Percentiles rank a stretch among this genome's conserved stretches.
phyloP scores from a whole-genome alignment of 768 basidiomycete species.

The Kwoniella pini region DNA sequence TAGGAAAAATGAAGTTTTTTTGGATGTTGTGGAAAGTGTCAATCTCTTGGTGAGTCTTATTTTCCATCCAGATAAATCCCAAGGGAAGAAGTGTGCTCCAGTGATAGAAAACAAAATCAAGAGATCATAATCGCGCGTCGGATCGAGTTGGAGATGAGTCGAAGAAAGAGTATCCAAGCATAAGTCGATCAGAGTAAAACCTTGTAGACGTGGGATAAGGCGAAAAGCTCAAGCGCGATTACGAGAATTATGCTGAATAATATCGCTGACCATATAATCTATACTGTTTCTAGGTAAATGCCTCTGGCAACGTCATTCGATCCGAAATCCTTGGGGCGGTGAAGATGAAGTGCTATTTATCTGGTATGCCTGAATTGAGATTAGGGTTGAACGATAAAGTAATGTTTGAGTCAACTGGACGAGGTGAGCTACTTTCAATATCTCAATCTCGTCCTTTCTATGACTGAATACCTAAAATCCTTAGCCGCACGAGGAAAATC shows the following conservation, averaged over 20 bases:
- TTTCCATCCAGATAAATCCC: not conserved
- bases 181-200: too few relatives aligned
- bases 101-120: too few relatives aligned
- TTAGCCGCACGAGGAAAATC: constrained; percentile 86
- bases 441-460: not conserved
- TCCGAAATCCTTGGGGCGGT: constrained; percentile 97
- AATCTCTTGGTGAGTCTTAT: constrained; percentile 75
- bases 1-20: constrained; percentile 97
- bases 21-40: constrained; percentile 97
- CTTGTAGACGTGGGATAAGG: too few relatives aligned
- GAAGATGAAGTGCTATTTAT: constrained; percentile 99
- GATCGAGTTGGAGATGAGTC: too few relatives aligned
- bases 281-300: constrained; percentile 86
- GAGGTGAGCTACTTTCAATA: constrained; percentile 64
- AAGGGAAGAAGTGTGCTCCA: too few relatives aligned
- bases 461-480: not conserved
- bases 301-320: constrained; percentile 93
- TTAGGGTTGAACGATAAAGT: constrained; percentile 98
- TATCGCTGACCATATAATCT: too few relatives aligned
- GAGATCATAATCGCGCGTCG: too few relatives aligned
- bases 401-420: constrained; percentile 97
- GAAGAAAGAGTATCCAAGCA: too few relatives aligned
- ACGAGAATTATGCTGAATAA: too few relatives aligned
- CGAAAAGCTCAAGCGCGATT: too few relatives aligned
- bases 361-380: constrained; percentile 98